These are phyloP conservation scores for Russula virescens DNA, from an alignment of 768 basidiomycete species.

Conservation along the genomic window DNA sequence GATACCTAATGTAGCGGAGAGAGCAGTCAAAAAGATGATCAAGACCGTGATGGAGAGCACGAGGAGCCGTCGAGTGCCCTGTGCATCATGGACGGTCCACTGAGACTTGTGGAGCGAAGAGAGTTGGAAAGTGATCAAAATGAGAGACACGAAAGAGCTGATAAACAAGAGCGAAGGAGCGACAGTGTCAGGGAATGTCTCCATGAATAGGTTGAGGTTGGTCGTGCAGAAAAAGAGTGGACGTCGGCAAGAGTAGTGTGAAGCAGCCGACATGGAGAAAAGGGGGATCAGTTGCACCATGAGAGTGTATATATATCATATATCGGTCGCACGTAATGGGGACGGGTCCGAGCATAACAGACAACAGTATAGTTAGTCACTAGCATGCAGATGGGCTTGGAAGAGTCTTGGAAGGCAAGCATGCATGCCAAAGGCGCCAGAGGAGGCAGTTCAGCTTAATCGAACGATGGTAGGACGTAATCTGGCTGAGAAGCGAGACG, in stretches of 20 bases:
- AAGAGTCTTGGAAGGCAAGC: slow-evolving; percentile 2
- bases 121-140: slow-evolving; percentile 6
- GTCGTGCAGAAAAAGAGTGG: slow-evolving; percentile 1
- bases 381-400: neutral
- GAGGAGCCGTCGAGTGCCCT: slow-evolving; percentile 11
- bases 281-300: neutral
- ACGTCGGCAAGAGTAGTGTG: slow-evolving; percentile 1
- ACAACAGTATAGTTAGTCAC: neutral
- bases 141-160: slow-evolving; percentile 3
- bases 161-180: slow-evolving; percentile 21
- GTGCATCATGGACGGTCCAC: slow-evolving; percentile 9
- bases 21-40: slow-evolving; percentile 4
- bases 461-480: slow-evolving; percentile 14
- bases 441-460: neutral
- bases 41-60: slow-evolving; percentile 7
- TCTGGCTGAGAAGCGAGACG: slow-evolving; percentile 17
- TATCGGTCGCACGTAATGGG: slow-evolving; percentile 4
- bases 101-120: slow-evolving; percentile 8
- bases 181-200: slow-evolving; percentile 7
- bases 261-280: slow-evolving; percentile 8
- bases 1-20: slow-evolving; percentile 11
- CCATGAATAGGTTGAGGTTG: slow-evolving; percentile 7
- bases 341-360: neutral
- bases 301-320: slow-evolving; percentile 10
- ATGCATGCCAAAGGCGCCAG: neutral